Evolutionary conservation across 2,329 filamentous ascomycete genomes (phyloP).

Genomic region (Aspergillaceae sp.): DNA sequence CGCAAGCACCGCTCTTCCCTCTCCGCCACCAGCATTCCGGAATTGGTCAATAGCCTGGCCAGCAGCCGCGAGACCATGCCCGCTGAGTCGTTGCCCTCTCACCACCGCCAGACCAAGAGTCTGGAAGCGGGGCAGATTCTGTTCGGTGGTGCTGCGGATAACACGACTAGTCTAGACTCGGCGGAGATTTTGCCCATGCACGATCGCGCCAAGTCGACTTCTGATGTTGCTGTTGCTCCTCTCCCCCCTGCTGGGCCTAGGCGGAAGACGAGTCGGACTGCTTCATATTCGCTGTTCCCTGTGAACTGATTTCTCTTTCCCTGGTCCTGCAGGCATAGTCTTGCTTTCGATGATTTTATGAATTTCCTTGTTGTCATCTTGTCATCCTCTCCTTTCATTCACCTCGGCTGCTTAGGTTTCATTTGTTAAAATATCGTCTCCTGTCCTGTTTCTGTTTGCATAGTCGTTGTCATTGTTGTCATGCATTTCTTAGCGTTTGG

Average conservation of each 20-base stretch:
- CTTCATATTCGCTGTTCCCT: constrained; percentile 40
- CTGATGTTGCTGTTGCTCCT: constrained; percentile 16
- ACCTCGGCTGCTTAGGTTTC: constrained; percentile 6
- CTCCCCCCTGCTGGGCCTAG: constrained; percentile 18
- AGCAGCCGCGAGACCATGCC: constrained; percentile 30
- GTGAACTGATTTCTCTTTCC: constrained; percentile 10
- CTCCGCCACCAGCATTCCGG: constrained; percentile 39
- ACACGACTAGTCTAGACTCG: constrained; percentile 19
- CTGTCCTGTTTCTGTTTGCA: constrained; percentile 1
- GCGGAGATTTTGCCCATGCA: constrained; percentile 19
- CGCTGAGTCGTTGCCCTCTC: constrained; percentile 18
- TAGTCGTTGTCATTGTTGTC: background rate
- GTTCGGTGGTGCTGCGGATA: constrained; percentile 9
- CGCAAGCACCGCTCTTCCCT: constrained; percentile 41
- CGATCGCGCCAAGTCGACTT: constrained; percentile 31
- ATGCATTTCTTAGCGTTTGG: constrained; percentile 2
- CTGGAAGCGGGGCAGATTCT: constrained; percentile 20
- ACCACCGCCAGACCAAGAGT: constrained; percentile 31
- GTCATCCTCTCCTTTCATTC: constrained; percentile 5
- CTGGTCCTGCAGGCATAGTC: constrained; percentile 7
- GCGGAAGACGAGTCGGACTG: constrained; percentile 27
- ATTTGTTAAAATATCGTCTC: constrained; percentile 4
- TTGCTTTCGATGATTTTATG: constrained; percentile 16
- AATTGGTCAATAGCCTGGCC: constrained; percentile 34
- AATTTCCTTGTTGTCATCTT: background rate